Percentiles rank a stretch among this genome's conserved stretches.
These are phyloP conservation scores for Bacterosira constricta DNA, from an alignment of 108 stramenopile genomes.

Conservation along the genomic window DNA sequence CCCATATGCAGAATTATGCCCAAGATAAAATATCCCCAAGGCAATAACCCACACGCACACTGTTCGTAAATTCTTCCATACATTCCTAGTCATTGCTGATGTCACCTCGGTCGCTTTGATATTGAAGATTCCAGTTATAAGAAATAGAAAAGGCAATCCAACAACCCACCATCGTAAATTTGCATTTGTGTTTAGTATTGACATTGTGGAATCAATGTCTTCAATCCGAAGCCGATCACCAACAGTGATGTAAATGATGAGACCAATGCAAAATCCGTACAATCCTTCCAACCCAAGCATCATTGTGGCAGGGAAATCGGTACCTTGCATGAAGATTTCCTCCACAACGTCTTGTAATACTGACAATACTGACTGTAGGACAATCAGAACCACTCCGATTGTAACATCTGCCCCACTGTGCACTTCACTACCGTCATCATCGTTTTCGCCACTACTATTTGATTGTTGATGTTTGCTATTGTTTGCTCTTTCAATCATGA, in stretches of 20 bases:
- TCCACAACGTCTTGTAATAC: slow-evolving; percentile 50
- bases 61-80: slow-evolving; percentile 56
- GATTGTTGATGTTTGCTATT: background rate
- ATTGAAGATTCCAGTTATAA: slow-evolving; percentile 49
- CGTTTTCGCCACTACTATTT: slow-evolving; percentile 1
- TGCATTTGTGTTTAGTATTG: background rate
- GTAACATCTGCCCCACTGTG: background rate
- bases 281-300: slow-evolving; percentile 53
- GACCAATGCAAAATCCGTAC: slow-evolving; percentile 37
- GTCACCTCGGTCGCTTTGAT: slow-evolving; percentile 51
- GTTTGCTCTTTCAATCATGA: slow-evolving; percentile 25
- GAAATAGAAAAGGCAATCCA: slow-evolving; percentile 16
- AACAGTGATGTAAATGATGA: slow-evolving; percentile 19
- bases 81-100: slow-evolving; percentile 58
- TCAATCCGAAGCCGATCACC: slow-evolving; percentile 13
- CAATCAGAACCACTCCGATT: slow-evolving; percentile 41
- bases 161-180: background rate
- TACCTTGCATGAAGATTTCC: slow-evolving; percentile 59
- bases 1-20: slow-evolving; percentile 26
- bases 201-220: slow-evolving; percentile 7
- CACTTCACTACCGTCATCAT: background rate
- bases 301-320: slow-evolving; percentile 43
- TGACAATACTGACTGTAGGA: slow-evolving; percentile 37
- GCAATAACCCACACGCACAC: slow-evolving; percentile 44
- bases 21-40: slow-evolving; percentile 42